These are phyloP conservation scores for Pseudogymnoascus sp. DNA, from an alignment of 2,329 filamentous ascomycete genomes.

Conservation along the genomic window DNA sequence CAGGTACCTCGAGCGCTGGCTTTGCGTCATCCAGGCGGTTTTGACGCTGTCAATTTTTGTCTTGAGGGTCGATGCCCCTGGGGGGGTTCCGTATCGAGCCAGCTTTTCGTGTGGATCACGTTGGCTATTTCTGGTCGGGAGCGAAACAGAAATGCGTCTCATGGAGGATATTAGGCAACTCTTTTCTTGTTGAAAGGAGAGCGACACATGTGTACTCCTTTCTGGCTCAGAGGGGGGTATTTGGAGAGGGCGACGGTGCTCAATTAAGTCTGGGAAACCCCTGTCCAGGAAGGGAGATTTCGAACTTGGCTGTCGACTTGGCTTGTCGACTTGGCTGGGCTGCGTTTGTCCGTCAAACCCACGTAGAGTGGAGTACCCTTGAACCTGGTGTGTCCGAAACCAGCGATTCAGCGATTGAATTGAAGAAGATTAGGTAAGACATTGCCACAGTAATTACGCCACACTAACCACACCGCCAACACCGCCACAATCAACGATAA, in stretches of 20 bases:
- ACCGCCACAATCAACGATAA: background rate
- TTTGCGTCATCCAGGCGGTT: slow-evolving; percentile 52
- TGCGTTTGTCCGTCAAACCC: background rate
- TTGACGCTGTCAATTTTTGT: slow-evolving; percentile 47
- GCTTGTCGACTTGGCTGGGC: slow-evolving; percentile 3
- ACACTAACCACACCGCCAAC: background rate
- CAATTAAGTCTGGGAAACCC: background rate
- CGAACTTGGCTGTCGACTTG: background rate
- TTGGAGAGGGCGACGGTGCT: background rate
- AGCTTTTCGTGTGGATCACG: slow-evolving; percentile 59
- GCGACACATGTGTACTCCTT: slow-evolving; percentile 2
- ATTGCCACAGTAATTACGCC: background rate
- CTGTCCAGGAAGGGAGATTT: slow-evolving; percentile 6
- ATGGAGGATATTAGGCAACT: slow-evolving; percentile 31
- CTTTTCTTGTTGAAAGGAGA: slow-evolving; percentile 3
- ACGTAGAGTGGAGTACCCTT: background rate
- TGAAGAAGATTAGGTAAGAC: background rate
- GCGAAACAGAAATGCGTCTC: slow-evolving; percentile 57
- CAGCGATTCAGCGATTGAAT: background rate
- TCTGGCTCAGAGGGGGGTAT: background rate
- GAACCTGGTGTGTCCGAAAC: background rate
- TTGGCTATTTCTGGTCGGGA: slow-evolving; percentile 51
- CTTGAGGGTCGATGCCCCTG: slow-evolving; percentile 33
- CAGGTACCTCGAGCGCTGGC: slow-evolving; percentile 56
- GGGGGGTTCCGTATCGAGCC: slow-evolving; percentile 45